Percentiles rank a stretch among this genome's conserved stretches.
phyloP scores from a whole-genome alignment of 257 asterid species.

The Solanum paucissectum region DNA sequence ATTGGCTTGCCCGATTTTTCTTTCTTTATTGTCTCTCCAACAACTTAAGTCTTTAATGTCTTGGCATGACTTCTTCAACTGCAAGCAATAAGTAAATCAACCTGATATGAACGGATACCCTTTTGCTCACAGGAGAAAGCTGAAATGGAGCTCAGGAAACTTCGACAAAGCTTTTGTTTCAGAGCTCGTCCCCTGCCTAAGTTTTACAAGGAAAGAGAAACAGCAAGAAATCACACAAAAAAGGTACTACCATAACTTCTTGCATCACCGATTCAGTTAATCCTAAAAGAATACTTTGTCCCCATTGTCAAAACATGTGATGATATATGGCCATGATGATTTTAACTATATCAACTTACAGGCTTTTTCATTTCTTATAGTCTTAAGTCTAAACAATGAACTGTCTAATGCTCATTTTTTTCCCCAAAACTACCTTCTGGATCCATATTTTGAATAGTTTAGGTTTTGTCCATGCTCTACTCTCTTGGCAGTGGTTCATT shows the following conservation, averaged over 20 bases:
- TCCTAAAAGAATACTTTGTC: neutral
- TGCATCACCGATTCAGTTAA: neutral
- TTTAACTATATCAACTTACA: neutral
- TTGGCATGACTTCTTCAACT: neutral
- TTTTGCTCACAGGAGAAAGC: conserved; percentile 62
- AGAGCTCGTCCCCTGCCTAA: conserved; percentile 70
- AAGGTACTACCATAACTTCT: conserved; percentile 18
- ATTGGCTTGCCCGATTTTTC: neutral
- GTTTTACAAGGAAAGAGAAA: conserved; percentile 55
- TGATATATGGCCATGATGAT: neutral
- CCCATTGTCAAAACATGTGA: neutral
- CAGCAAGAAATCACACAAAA: conserved; percentile 19
- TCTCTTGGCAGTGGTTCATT: neutral
- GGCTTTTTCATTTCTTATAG: neutral
- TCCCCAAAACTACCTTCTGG: neutral
- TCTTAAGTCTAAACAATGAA: neutral
- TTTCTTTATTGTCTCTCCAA: neutral
- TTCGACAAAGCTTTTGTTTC: conserved; percentile 68
- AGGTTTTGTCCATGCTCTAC: neutral
- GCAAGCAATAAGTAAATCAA: neutral
- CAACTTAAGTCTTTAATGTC: neutral
- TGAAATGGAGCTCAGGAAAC: conserved; percentile 52
- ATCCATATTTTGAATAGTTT: neutral
- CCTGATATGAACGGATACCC: neutral
- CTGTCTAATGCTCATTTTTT: neutral